These are phyloP conservation scores for Flaveria linearis DNA, from an alignment of 129 eudicot genomes.

Conservation along the genomic window DNA sequence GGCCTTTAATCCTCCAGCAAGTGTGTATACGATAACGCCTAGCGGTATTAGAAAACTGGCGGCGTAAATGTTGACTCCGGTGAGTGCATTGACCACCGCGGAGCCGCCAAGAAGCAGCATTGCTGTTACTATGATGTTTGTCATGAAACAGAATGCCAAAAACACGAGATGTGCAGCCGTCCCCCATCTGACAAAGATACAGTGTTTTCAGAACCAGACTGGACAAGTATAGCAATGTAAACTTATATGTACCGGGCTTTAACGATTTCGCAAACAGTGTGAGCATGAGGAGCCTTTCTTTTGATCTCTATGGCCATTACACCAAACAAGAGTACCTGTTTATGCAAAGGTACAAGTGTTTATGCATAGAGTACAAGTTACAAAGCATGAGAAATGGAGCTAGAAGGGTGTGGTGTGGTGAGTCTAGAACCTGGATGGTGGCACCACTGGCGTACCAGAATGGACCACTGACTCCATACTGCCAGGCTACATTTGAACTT, in stretches of 20 bases:
- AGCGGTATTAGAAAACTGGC: conserved; percentile 96
- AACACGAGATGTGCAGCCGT: conserved; percentile 90
- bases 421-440: conserved; percentile 57
- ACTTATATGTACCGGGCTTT: conserved; percentile 74
- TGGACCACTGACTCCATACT: conserved; percentile 95
- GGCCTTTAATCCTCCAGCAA: conserved; percentile 98
- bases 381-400: conserved; percentile 7
- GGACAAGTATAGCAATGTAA: background rate
- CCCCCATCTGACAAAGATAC: conserved; percentile 71
- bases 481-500: conserved; percentile 97
- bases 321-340: conserved; percentile 89
- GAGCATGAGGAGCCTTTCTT: conserved; percentile 98
- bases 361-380: conserved; percentile 9
- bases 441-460: conserved; percentile 99
- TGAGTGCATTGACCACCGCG: conserved; percentile 95
- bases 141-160: conserved; percentile 86
- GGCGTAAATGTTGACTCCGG: conserved; percentile 91
- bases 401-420: conserved; percentile 1
- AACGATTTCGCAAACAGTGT: conserved; percentile 95
- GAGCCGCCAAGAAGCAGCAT: conserved; percentile 99
- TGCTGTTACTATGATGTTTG: conserved; percentile 94
- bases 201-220: background rate
- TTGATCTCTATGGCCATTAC: conserved; percentile 97
- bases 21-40: conserved; percentile 86
- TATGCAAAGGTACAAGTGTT: conserved; percentile 6